Conservation (phyloP, 768 basidiomycete genomes). For the Xanthoconium purpureum region DNA sequence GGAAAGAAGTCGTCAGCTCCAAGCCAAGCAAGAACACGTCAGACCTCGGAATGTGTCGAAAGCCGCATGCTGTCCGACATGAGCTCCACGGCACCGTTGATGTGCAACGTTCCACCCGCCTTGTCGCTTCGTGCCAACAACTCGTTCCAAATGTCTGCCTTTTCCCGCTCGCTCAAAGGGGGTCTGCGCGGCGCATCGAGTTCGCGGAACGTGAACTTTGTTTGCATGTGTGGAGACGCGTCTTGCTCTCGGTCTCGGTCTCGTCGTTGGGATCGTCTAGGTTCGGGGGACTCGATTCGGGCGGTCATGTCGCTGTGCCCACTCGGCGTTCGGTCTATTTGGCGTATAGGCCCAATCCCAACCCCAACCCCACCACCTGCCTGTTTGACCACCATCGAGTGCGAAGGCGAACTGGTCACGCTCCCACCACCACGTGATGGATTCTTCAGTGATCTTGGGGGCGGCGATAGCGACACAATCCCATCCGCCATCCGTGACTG, state of each 20-base stretch:
- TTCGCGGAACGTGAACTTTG: constrained; percentile 48
- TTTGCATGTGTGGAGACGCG: constrained; percentile 17
- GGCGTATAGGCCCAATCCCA: constrained; percentile 1
- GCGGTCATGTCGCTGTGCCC: constrained; percentile 33
- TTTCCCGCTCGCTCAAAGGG: constrained; percentile 63
- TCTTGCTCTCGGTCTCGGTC: constrained; percentile 15
- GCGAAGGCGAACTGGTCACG: constrained; percentile 5
- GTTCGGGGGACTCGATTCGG: constrained; percentile 9
- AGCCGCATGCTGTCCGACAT: constrained; percentile 43
- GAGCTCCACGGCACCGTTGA: constrained; percentile 38
- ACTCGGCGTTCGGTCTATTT: constrained; percentile 23
- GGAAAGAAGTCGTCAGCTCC: no score
- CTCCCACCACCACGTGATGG: constrained; percentile 14
- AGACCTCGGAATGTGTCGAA: constrained; percentile 30
- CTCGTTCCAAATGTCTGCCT: constrained; percentile 69
- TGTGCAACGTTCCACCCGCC: constrained; percentile 72
- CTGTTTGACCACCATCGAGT: constrained; percentile 5
- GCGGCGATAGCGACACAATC: constrained; percentile 27
- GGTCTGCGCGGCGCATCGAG: constrained; percentile 35
- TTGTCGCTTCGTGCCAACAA: constrained; percentile 60
- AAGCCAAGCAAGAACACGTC: no score
- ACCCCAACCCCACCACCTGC: background rate
- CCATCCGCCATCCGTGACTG: constrained; percentile 18
- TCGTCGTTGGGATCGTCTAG: constrained; percentile 1
- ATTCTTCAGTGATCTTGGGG: constrained; percentile 20